Base-by-base conservation (phyloP, 2,329 filamentous ascomycete species). In the Colletotrichum trifolii region DNA sequence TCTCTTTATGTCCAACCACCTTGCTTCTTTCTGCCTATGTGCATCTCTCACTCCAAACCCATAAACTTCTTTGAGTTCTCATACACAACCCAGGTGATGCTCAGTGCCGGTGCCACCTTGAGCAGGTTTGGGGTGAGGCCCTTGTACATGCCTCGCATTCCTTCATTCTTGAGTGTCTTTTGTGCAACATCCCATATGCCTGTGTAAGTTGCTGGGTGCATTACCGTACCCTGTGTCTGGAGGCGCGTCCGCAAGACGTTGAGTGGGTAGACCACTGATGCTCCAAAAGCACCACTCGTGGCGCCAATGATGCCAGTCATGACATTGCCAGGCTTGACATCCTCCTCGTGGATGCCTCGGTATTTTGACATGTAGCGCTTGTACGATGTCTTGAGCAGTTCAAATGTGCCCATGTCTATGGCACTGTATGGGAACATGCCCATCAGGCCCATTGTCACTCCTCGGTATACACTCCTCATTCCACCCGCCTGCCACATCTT, bases 391-490 rank as follows among this genome's bases (percentile, higher is more conserved):
- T 99, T 99, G 67, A 97, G 85, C 66, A 96, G 89, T 79, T 99
- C 96, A 73, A 98, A 99, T 0, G 93, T 97, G 69, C 93, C 93
- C 73, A 99, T 90, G 75, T 99, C 96, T 74, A 99, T 96, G 54
- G 96, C 96, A 46, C 94, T 95, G 77, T 98, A 99, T 0, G 96
- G 96, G 73, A 99, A 99, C 89, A 98, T 97, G 75, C 96, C 96
- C 54, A 97, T 81, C 4, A 99, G 85, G 13, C 96, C 96, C 87
- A 98, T 96, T 0, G 94, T 94, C 39, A 99, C 85, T 45, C 96
- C 96, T 58, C 95, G 93, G 77, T 98, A 99, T 68, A 94, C 95
- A 7, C 92, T 85, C 38, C 87, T 83, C 35, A 94, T 70, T 25
- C 93, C 93, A 64, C 92, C 91, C 64, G 89, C 87, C 45, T 84